Evolutionary conservation across 1,139 yeast genomes (phyloP).

Genomic region (Pichia sp.): DNA sequence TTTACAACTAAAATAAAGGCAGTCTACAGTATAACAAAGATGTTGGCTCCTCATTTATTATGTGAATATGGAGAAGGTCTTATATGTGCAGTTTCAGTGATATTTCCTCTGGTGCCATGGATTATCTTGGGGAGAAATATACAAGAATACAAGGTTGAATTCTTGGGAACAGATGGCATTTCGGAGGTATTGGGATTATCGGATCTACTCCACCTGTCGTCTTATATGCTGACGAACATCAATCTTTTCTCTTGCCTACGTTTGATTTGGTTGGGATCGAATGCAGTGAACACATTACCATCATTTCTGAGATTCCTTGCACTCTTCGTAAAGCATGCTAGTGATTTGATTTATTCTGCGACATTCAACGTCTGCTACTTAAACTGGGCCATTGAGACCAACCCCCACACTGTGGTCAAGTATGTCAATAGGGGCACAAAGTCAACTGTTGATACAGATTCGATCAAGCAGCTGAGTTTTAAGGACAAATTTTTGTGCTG

Average conservation of each 20-base stretch:
- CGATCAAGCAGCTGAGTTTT: not conserved
- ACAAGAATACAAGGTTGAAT: not conserved
- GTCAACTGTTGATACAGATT: not conserved
- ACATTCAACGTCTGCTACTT: slow-evolving; percentile 2
- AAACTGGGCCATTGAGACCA: not conserved
- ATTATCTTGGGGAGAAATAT: slow-evolving; percentile 3
- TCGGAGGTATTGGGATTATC: not conserved
- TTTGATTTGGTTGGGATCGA: not conserved
- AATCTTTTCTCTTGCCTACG: not conserved
- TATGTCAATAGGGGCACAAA: not conserved
- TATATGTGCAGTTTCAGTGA: not conserved
- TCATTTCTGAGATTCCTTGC: not conserved
- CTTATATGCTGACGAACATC: not conserved
- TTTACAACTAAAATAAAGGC: not conserved
- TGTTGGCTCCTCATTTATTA: not conserved
- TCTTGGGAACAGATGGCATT: not conserved
- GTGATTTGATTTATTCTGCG: not conserved
- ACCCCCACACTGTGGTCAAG: not conserved
- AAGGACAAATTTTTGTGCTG: not conserved
- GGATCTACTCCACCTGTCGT: not conserved
- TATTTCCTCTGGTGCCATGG: slow-evolving; percentile 2
- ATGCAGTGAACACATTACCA: not conserved
- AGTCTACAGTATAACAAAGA: not conserved
- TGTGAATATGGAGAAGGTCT: not conserved
- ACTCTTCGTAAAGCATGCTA: not conserved